Conservation (phyloP, 306 rosid genomes). For the Glycyrrhiza uralensis region DNA sequence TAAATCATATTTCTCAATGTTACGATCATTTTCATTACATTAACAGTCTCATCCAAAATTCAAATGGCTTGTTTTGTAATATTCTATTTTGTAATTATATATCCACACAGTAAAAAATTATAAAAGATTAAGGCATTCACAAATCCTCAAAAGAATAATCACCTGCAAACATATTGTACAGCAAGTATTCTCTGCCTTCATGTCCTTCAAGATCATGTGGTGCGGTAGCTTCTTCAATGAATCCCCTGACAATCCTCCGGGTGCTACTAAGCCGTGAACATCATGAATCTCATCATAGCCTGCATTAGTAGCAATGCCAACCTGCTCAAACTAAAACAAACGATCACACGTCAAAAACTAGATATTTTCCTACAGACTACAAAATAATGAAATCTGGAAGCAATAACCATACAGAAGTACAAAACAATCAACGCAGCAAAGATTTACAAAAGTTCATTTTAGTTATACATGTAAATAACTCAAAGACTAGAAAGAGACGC, state of each 20-base stretch:
- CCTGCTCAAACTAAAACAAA: conserved; percentile 47
- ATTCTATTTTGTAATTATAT: no score
- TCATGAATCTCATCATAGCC: conserved; percentile 50
- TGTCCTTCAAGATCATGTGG: conserved; percentile 49
- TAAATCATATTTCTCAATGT: conserved; percentile 14
- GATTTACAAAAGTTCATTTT: background rate
- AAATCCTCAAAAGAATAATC: conserved; percentile 15
- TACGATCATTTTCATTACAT: background rate
- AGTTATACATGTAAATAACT: background rate
- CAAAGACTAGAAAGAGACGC: background rate
- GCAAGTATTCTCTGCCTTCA: conserved; percentile 41
- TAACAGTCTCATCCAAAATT: conserved; percentile 8
- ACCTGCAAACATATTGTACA: conserved; percentile 88
- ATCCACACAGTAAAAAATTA: no score
- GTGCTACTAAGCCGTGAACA: conserved; percentile 40
- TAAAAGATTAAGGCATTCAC: no score
- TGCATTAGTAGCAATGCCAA: conserved; percentile 30
- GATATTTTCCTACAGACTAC: background rate
- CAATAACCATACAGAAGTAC: background rate
- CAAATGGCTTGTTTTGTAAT: no score
- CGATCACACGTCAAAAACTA: background rate
- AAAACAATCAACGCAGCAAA: background rate
- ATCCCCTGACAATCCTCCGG: conserved; percentile 61
- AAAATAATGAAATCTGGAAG: background rate
- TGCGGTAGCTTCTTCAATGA: conserved; percentile 55